Conservation (phyloP, 108 stramenopile species). For the Stephanodiscus triporus region DNA sequence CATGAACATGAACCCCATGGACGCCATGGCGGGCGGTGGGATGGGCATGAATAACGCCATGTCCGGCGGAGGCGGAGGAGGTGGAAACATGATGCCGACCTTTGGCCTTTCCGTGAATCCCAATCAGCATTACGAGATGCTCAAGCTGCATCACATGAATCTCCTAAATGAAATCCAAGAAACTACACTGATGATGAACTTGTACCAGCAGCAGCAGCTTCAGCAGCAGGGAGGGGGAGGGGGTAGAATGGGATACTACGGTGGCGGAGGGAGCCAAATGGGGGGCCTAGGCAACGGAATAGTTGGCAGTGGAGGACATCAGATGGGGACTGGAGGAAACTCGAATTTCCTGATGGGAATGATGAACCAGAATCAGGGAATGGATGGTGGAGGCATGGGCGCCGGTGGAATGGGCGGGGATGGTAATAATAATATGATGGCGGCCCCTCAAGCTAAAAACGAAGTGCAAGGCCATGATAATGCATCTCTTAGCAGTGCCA, state of each 20-base stretch:
- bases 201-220: conserved; percentile 57
- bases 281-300: conserved; percentile 19
- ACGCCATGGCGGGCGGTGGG: conserved; percentile 2
- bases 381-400: conserved; percentile 6
- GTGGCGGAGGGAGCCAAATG: conserved; percentile 12
- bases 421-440: conserved; percentile 4
- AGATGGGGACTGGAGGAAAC: neutral
- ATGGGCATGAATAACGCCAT: conserved; percentile 15
- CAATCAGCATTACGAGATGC: conserved; percentile 81
- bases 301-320: conserved; percentile 5
- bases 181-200: conserved; percentile 92
- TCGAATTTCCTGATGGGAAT: conserved; percentile 11
- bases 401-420: conserved; percentile 5
- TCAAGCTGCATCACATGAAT: conserved; percentile 94
- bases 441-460: conserved; percentile 3
- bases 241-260: conserved; percentile 10
- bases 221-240: conserved; percentile 20
- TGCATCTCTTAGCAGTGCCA: neutral
- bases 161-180: conserved; percentile 92
- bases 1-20: conserved; percentile 24
- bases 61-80: conserved; percentile 9
- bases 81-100: conserved; percentile 13
- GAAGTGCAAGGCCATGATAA: conserved; percentile 7
- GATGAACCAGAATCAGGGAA: conserved; percentile 26
- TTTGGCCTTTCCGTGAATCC: conserved; percentile 53